These are phyloP conservation scores for Aspergillus japonicus DNA, from an alignment of 2,329 filamentous ascomycete species.

Conservation along the genomic window DNA sequence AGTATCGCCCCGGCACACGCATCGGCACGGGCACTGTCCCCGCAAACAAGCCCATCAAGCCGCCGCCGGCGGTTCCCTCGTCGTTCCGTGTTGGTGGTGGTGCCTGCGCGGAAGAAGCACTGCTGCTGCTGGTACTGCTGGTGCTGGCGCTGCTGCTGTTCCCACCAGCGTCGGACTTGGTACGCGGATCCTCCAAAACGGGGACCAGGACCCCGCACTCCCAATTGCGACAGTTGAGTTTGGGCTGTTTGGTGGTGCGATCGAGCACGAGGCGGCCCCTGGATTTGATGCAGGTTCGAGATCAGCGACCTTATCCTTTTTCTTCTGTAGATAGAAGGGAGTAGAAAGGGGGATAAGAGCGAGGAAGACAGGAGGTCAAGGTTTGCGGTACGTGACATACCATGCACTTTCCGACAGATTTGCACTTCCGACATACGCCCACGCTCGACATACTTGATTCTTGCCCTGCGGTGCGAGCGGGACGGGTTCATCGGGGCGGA, in stretches of 20 bases:
- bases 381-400: conserved; percentile 50
- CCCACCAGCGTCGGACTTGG: too few relatives aligned
- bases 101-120: background rate
- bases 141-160: conserved; percentile 4
- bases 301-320: background rate
- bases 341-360: too few relatives aligned
- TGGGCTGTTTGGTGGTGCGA: conserved; percentile 63
- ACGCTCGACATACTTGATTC: conserved; percentile 51
- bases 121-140: too few relatives aligned
- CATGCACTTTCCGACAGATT: conserved; percentile 94
- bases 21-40: conserved; percentile 47
- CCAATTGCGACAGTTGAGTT: conserved; percentile 87
- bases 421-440: conserved; percentile 85
- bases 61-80: conserved; percentile 8
- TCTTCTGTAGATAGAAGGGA: too few relatives aligned
- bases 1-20: conserved; percentile 35
- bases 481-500: conserved; percentile 28
- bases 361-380: background rate
- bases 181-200: conserved; percentile 36
- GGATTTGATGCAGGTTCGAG: conserved; percentile 2
- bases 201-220: conserved; percentile 86
- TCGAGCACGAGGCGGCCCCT: conserved; percentile 79
- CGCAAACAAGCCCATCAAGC: conserved; percentile 34
- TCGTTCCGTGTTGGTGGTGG: background rate
- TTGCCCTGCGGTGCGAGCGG: conserved; percentile 19